Percentiles rank a stretch among this genome's conserved stretches.
These are phyloP conservation scores for Vachellia collinsii DNA, from an alignment of 306 rosid species.

Conservation along the genomic window DNA sequence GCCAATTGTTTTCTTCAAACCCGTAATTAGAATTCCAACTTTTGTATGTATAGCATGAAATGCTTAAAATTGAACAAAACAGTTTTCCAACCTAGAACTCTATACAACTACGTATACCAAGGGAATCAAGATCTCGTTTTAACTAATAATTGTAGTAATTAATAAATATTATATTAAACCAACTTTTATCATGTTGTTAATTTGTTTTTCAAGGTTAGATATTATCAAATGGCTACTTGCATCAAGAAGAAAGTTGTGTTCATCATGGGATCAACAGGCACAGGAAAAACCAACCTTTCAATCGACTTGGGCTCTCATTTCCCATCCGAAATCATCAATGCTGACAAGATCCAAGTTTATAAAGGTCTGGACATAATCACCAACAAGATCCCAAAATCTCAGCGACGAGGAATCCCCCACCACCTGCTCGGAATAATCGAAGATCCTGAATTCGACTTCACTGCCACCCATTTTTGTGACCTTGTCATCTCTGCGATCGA, in stretches of 20 bases:
- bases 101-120: not conserved
- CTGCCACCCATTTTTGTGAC: not conserved
- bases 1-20: not conserved
- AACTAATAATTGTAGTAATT: not conserved
- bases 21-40: not conserved
- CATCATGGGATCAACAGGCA: not conserved
- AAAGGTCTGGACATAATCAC: no score
- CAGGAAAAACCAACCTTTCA: not conserved
- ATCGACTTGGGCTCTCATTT: not conserved
- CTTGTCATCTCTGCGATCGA: not conserved
- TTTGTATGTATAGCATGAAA: not conserved
- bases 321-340: no score
- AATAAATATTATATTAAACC: not conserved
- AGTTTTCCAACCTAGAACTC: not conserved
- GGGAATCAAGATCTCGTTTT: not conserved
- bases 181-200: not conserved
- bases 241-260: not conserved
- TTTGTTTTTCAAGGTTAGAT: not conserved
- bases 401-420: no score
- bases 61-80: not conserved
- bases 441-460: not conserved
- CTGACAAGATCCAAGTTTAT: no score
- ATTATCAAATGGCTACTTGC: not conserved
- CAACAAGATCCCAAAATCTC: no score
- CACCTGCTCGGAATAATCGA: no score